Conservation (phyloP, 192 early-diverging fungal species). For the Coemansia javaensis region DNA sequence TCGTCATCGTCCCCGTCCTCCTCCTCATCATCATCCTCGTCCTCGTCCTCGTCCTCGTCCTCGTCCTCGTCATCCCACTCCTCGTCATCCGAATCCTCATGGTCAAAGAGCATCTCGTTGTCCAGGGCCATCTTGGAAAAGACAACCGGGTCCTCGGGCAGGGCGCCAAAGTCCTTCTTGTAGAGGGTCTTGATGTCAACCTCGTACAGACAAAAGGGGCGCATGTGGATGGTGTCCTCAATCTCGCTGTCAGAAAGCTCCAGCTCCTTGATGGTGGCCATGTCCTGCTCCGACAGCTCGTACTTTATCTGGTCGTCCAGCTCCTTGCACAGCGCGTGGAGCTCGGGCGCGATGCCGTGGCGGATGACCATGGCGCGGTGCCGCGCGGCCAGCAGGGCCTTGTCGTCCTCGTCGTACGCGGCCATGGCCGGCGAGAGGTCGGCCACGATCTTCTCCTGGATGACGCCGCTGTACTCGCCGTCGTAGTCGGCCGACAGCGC, state of each 20-base stretch:
- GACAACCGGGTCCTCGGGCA: constrained; percentile 33
- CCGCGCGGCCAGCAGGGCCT: constrained; percentile 25
- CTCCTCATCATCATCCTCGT: constrained; percentile 23
- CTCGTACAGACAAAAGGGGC: constrained; percentile 51
- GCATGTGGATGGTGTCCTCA: constrained; percentile 40
- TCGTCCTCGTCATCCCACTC: constrained; percentile 26
- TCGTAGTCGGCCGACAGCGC: constrained; percentile 42
- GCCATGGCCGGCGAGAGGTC: constrained; percentile 41
- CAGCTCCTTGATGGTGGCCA: constrained; percentile 33
- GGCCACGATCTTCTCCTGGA: constrained; percentile 49
- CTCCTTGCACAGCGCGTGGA: constrained; percentile 42
- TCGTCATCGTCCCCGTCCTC: constrained; percentile 13
- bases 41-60: constrained; percentile 32
- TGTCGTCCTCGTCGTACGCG: constrained; percentile 32
- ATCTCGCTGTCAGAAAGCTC: constrained; percentile 37
- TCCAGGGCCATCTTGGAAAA: constrained; percentile 50
- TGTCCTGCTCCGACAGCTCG: constrained; percentile 44
- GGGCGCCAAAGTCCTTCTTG: constrained; percentile 33
- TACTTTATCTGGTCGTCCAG: constrained; percentile 44
- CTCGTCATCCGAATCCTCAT: constrained; percentile 46
- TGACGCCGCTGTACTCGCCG: constrained; percentile 37
- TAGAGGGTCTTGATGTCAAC: constrained; percentile 44
- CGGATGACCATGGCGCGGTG: constrained; percentile 49
- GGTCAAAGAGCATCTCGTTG: constrained; percentile 49
- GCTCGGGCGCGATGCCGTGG: constrained; percentile 23